Base-by-base conservation (phyloP, 176 grass and related monocot genomes). In the Raddia guianensis region DNA sequence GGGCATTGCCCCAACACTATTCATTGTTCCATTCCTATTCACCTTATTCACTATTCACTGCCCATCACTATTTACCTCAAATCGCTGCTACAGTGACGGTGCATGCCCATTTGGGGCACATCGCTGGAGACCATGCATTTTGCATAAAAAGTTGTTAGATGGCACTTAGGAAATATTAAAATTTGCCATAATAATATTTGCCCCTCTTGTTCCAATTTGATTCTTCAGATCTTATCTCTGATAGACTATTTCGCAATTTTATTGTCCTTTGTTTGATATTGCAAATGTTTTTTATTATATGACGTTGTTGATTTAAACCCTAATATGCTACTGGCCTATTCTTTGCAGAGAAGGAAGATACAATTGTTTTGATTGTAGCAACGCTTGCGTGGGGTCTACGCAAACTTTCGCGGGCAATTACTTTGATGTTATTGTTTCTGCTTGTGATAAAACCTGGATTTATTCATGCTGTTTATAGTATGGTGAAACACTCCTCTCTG, bases 391-490 rank as follows among this genome's bases (percentile, higher is more conserved):
- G 95, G 95, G 90, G 88, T 68, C 80, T 98, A 56, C 95, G 95
- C 61, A 98, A 98, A 84, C 87, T 86, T 85, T 94, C 95, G 34
- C 95, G 95, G 64, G 86, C 92, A 85, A 94, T 98, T 49, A 94
- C 91, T 83, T 90, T 98, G 70, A 80, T 84, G n/a, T 66, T 98
- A 73, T 81, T 98, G 46, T 98, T 98, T 91, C 92, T 98, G 65
- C 92, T 98, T 78, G 95, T 91, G 73, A 92, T 98, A 68, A 94
- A 94, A 89, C 90, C 84, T 87, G 95, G 95, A 77, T 94, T 94
- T 79, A 90, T 98, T 91, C 90, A 94, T 93, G 95, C 91, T 83
- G 86, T 89, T 86, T 98, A 98, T 70, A 92, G 95, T 98, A 94
- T 82, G 92, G 78, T 92, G 92, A 89, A 94, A 92, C 82, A 76